Evolutionary conservation across 495 filamentous ascomycete species (phyloP), one percentile per base, ranked within the genome.

Genomic region (Penicillium bovifimosum): DNA sequence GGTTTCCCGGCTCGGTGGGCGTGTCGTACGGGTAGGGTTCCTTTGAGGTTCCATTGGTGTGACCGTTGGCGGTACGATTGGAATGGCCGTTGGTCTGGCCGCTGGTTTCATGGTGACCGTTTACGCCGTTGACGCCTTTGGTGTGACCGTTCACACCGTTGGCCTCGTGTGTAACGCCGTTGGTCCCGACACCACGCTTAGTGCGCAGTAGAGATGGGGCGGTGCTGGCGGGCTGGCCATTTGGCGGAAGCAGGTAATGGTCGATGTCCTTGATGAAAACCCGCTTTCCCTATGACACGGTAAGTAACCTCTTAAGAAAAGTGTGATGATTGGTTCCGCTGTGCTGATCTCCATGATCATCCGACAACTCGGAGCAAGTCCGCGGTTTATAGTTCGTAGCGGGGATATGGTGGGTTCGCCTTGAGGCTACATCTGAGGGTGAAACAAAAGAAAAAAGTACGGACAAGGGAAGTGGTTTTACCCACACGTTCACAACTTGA

Each of bases 211-310:
- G 75, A 28, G 88, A 92, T 2, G 88, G 89, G 16, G 89, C 88
- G 50, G 92, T 83, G 32, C 69, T 76, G 35, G 86, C 80, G 14
- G 78, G 74, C 47, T 84, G 75, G n/a, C 74, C 72, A 54, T 84
- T 65, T 3, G 90, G 91, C 5, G 92, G 90, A 49, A 92, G 71
- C 38, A 96, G 73, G 66, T 96, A 96, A 67, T 96, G 83, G 33
- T 86, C 80, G 63, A 98, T 98, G 68, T 97, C 93, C 68, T 98
- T 98, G 80, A 98, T 93, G 76, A 97, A 95, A 59, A 96, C 69
- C 50, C 93, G 86, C 72, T 96, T 96, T 58, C 71, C 64, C 60
- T 71, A 54, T 35, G 51, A 17, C 27, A 60, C 53, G 67, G 68
- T 78, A 72, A 77, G 73, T 68, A 58, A 64, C 53, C 40, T 42